Evolutionary conservation across 1,139 yeast genomes (phyloP), one percentile per base, ranked within the genome.

Genomic region (Meyerozyma carpophila): DNA sequence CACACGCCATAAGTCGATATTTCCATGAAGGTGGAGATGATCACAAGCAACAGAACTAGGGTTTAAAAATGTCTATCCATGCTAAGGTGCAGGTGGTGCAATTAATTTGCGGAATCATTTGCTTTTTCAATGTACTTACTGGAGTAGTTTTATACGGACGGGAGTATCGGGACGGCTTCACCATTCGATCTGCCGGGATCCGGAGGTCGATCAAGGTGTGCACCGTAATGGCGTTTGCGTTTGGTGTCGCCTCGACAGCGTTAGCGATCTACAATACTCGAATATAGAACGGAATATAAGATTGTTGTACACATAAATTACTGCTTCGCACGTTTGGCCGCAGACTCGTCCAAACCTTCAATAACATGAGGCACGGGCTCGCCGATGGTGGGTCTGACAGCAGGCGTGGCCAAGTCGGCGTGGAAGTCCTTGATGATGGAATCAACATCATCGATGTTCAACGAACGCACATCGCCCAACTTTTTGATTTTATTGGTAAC

Each of bases 381-480:
- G 13, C 37, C 37, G 13, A 10, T 24, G 37, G 47, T 44, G 4
- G 64, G 56, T 4, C 50, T 46, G 32, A 57, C 51, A 2, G 52
- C 41, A 3, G 73, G 73, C 25, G 72, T 66, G 36, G 60, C 44
- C 47, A 79, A 67, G 51, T 78, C 83, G 39, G 93, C 84, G 61
- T 93, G 98, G 82, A 66, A 93, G 55, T 90, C 95, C 70, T 91
- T 89, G 65, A 93, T 91, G 58, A 93, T 89, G 37, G 97, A 89
- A 67, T 93, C 98, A 45, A 93, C 98, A 70, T 93, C 98, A 62
- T 93, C 98, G 57, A 93, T 91, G 65, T 86, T 89, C 63, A 93
- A 79, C 52, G 89, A 93, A 71, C 98, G 84, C 45, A 93, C 90
- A 63, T 93, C 98, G 56, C 98, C 98, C 62, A 93, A 78, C 68